Base-by-base conservation (phyloP, 2,329 filamentous ascomycete genomes). In the Colletotrichum kahawae region DNA sequence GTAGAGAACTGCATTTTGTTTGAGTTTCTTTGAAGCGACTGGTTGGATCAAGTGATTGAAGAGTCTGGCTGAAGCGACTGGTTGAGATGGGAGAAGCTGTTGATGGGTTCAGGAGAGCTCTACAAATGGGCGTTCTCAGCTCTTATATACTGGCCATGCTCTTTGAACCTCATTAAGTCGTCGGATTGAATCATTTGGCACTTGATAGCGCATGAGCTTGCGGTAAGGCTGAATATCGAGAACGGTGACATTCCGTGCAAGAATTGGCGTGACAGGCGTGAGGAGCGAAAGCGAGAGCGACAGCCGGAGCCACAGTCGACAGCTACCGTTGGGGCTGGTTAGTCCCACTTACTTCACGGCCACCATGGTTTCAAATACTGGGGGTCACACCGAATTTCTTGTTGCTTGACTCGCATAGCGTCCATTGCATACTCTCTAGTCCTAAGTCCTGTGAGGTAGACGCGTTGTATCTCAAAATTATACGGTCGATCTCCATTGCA, bases 341-440 rank as follows among this genome's bases (percentile, higher is more conserved):
- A 51, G 43, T 51, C 43, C 43, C 43, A 51, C 43, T 21, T n/a
- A 16, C 43, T 13, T 51, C n/a, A 51, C 10, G 43, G 43, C 43
- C 43, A 51, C 43, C n/a, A 51, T 51, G 43, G 43, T 51, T 21
- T 51, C 43, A 51, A 51, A 51, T 51, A 51, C n/a, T 21, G 43
- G 43, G 43, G 48, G 70, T 81, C 78, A 1, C 79, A 80, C n/a
- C 78, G 80, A 27, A 78, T 13, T 21, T 51, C 43, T 51, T 51
- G 43, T n/a, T 51, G 21, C 43, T n/a, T 21, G 43, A 51, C 43
- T 51, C 43, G 43, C n/a, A 51, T 51, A 21, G n/a, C n/a, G n/a
- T 13, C 43, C 43, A 51, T 10, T 6, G 43, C 43, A 21, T n/a
- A 21, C 21, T 51, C n/a, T 51, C 6, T 51, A 51, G 43, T 21